These are phyloP conservation scores for Ogataea saltuana DNA, from an alignment of 805 yeast genomes.

Conservation along the genomic window DNA sequence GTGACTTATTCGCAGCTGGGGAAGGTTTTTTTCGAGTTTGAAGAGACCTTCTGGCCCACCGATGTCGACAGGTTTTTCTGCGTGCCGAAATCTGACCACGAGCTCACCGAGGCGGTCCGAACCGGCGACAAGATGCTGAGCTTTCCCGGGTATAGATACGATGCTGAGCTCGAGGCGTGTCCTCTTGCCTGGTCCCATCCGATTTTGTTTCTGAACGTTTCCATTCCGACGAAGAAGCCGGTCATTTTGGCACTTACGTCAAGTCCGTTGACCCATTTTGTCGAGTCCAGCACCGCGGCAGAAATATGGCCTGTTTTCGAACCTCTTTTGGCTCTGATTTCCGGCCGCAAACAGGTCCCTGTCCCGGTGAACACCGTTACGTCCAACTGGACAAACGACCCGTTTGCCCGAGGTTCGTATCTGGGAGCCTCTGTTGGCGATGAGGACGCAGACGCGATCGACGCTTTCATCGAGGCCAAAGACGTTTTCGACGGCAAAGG, in stretches of 20 bases:
- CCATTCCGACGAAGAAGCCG: conserved; percentile 36
- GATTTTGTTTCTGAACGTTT: conserved; percentile 33
- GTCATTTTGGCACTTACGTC: conserved; percentile 48
- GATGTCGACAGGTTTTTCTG: conserved; percentile 36
- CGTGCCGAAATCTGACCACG: conserved; percentile 32
- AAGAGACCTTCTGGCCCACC: conserved; percentile 46
- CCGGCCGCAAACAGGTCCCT: conserved; percentile 24
- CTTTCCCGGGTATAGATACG: conserved; percentile 9
- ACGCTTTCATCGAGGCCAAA: conserved; percentile 40
- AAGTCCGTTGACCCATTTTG: conserved; percentile 48
- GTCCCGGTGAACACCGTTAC: conserved; percentile 28
- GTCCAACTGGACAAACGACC: conserved; percentile 54
- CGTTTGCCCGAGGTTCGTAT: conserved; percentile 51
- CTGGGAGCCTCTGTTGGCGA: conserved; percentile 35
- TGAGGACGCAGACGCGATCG: conserved; percentile 32
- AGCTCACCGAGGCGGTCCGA: conserved; percentile 20
- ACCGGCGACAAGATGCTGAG: conserved; percentile 3
- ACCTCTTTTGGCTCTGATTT: conserved; percentile 40
- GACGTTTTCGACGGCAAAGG: conserved; percentile 42
- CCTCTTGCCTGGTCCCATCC: conserved; percentile 33
- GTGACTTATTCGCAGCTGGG: conserved; percentile 46
- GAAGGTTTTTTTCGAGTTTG: conserved; percentile 49
- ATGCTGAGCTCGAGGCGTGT: conserved; percentile 8
- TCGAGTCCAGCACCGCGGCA: conserved; percentile 42
- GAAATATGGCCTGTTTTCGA: conserved; percentile 48